Evolutionary conservation across 345 rosid genomes (phyloP).

Genomic region (Limnanthes douglasii): DNA sequence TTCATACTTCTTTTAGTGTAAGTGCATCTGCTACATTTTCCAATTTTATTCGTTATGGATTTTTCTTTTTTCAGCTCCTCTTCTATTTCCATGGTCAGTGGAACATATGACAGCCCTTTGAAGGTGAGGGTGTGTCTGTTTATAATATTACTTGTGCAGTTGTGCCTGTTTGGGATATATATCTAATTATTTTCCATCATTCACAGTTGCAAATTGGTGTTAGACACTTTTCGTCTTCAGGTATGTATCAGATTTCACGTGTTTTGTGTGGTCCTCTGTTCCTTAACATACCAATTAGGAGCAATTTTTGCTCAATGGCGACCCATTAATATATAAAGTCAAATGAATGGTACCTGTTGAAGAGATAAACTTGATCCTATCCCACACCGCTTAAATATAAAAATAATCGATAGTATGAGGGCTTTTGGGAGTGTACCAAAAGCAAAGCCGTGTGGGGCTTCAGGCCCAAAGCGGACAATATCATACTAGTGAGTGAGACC

Average conservation of each 20-base stretch:
- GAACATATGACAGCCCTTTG: slow-evolving; percentile 20
- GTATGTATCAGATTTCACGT: slow-evolving; percentile 23
- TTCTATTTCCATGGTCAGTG: slow-evolving; percentile 15
- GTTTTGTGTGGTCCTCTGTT: neutral
- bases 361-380: no score
- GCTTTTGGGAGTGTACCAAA: no score
- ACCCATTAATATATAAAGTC: neutral
- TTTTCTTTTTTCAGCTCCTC: slow-evolving; percentile 28
- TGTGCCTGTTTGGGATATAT: slow-evolving; percentile 4
- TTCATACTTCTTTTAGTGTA: neutral
- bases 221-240: slow-evolving; percentile 60
- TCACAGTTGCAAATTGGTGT: slow-evolving; percentile 50
- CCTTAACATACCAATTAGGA: neutral
- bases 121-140: slow-evolving; percentile 31
- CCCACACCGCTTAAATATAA: no score
- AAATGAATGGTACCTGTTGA: neutral
- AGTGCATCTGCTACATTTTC: neutral
- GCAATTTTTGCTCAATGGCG: neutral
- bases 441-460: no score
- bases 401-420: no score
- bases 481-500: no score
- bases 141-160: neutral
- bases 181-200: slow-evolving; percentile 7
- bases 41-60: neutral
- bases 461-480: no score